These are phyloP conservation scores for Amyloporia xantha DNA, from an alignment of 768 basidiomycete species.

Conservation along the genomic window DNA sequence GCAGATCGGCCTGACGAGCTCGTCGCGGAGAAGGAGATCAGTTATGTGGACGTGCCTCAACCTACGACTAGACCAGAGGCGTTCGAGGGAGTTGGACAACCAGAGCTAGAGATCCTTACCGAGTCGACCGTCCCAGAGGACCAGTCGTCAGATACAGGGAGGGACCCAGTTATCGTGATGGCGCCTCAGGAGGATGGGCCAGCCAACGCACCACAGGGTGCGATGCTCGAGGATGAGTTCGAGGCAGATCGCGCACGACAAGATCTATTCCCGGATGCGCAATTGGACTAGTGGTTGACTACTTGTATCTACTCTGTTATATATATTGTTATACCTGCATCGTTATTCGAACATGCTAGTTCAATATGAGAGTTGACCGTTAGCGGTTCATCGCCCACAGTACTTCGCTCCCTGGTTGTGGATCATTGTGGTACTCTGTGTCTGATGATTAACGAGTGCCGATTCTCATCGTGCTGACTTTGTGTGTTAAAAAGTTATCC, in stretches of 20 bases:
- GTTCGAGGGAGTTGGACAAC: neutral
- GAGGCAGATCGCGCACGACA: constrained; percentile 31
- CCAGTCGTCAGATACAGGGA: neutral
- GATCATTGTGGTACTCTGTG: too few relatives aligned
- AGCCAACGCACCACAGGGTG: constrained; percentile 20
- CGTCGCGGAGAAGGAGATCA: constrained; percentile 1
- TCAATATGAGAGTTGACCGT: too few relatives aligned
- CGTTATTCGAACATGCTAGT: too few relatives aligned
- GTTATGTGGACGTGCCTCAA: neutral
- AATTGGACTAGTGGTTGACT: neutral
- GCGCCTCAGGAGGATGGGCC: neutral
- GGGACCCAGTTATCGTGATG: neutral
- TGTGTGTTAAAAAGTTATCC: too few relatives aligned
- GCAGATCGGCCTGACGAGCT: neutral
- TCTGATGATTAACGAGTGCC: too few relatives aligned
- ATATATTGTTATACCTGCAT: too few relatives aligned
- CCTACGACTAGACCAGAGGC: neutral
- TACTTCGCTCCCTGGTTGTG: too few relatives aligned
- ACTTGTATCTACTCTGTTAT: neutral
- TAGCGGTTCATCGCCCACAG: too few relatives aligned
- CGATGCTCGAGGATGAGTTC: constrained; percentile 25
- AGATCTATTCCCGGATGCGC: constrained; percentile 29
- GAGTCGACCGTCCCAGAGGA: neutral
- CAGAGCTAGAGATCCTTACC: neutral
- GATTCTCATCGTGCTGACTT: too few relatives aligned